Evolutionary conservation across 345 rosid species (phyloP).

Genomic region (Durio zibethinus): DNA sequence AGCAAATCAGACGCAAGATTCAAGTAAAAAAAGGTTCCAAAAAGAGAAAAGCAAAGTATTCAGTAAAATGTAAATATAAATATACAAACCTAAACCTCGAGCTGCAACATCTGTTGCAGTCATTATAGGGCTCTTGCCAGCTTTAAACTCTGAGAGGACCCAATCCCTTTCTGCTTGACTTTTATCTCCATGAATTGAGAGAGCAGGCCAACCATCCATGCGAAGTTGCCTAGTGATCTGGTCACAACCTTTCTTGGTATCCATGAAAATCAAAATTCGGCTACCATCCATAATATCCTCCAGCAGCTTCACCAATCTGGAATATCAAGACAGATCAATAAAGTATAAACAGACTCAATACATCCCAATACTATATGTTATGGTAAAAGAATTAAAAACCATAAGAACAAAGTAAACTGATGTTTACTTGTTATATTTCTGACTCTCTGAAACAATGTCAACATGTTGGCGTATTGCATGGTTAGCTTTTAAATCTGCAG

Average conservation of each 20-base stretch:
- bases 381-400: not conserved
- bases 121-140: slow-evolving; percentile 99
- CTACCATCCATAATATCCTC: slow-evolving; percentile 99
- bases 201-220: slow-evolving; percentile 99
- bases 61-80: not conserved
- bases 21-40: not conserved
- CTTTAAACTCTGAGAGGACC: slow-evolving; percentile 97
- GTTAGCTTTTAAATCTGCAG: slow-evolving; percentile 91
- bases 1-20: not conserved
- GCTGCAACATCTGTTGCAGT: slow-evolving; percentile 99
- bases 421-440: slow-evolving; percentile 88
- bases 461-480: slow-evolving; percentile 90
- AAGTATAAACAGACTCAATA: not conserved
- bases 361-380: not conserved
- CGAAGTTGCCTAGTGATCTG: slow-evolving; percentile 98
- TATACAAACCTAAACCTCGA: slow-evolving; percentile 83
- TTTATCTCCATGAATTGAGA: slow-evolving; percentile 98
- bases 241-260: slow-evolving; percentile 98
- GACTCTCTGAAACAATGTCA: slow-evolving; percentile 85
- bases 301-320: slow-evolving; percentile 86
- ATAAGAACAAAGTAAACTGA: not conserved
- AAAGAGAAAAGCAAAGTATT: not conserved
- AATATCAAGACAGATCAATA: slow-evolving; percentile 1
- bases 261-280: slow-evolving; percentile 89
- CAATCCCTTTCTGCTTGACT: slow-evolving; percentile 99